Evolutionary conservation across 495 filamentous ascomycete genomes (phyloP), one percentile per base, ranked within the genome.

Genomic region (Penicillium desertorum): DNA sequence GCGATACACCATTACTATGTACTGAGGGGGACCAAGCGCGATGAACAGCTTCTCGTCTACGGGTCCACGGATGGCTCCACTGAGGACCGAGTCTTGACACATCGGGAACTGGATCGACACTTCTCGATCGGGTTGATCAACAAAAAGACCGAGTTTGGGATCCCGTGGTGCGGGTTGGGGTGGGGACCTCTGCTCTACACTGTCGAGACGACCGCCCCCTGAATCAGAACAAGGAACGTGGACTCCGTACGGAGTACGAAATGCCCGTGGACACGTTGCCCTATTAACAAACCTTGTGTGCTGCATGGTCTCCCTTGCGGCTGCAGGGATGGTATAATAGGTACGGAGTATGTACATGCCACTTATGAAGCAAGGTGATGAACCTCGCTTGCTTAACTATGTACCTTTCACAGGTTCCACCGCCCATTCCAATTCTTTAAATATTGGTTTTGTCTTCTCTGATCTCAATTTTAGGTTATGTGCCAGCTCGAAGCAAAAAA

Each of bases 81-180:
- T 44, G 14, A 11, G 39, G 43, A 55, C 52, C 41, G 44, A 23
- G 37, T 20, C 17, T 36, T 5, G 25, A 47, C 19, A 32, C 43
- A 46, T 55, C 43, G 43, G 52, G 52, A 55, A 39, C 43, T 54
- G 17, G 52, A 55, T 55, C 52, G 30, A 46, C 52, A 46, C 22
- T 39, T 32, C 34, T 47, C 44, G 34, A 59, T 55, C 57, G 27
- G 23, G 23, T 59, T 51, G 34, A 45, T 59, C 51, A 50, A 49
- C 51, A 49, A 2, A 17, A 17, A 22, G 29, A 48, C 45, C 45
- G 27, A 32, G 29, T 48, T 32, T 48, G 32, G 9, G 14, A 19
- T 48, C 45, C 25, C 1, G 17, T 11, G 2, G 27, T 5, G 45
- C 42, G 45, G 27, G 27, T 7, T 32, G 10, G 16, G 29, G 27